Evolutionary conservation across 73 alveolate genomes (phyloP).

Genomic region (Stentor roeselii): DNA sequence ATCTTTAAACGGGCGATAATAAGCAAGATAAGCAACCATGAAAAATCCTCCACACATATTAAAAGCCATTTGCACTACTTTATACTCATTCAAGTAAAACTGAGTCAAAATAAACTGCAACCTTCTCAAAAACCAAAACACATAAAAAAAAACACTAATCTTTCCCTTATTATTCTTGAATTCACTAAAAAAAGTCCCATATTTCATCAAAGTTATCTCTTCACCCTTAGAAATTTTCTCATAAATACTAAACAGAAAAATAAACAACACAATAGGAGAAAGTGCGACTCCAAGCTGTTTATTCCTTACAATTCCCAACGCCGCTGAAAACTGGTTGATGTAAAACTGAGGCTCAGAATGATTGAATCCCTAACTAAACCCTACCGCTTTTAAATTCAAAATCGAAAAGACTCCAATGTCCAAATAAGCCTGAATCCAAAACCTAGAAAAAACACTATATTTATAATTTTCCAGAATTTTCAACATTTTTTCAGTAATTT

Average conservation of each 20-base stretch:
- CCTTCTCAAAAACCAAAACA: neutral
- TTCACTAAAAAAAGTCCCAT: neutral
- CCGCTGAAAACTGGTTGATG: neutral
- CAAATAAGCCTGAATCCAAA: neutral
- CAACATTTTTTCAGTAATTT: neutral
- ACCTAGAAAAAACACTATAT: neutral
- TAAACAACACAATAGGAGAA: neutral
- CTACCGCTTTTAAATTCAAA: neutral
- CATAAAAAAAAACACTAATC: neutral
- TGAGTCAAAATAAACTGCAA: constrained; percentile 5
- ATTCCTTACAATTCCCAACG: neutral
- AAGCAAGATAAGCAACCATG: neutral
- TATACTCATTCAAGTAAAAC: neutral
- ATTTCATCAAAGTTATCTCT: neutral
- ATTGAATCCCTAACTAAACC: neutral
- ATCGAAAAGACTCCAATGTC: neutral
- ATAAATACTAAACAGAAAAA: too few relatives aligned
- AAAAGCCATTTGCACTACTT: neutral
- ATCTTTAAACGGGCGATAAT: neutral
- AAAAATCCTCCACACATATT: neutral
- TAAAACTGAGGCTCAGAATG: too few relatives aligned
- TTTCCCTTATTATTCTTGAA: constrained; percentile 14
- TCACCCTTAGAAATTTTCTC: neutral
- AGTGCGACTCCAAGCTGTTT: neutral
- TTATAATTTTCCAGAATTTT: neutral